Percentiles rank a stretch among this genome's conserved stretches.
Conservation (phyloP, 176 grass and related monocot genomes). For the Phoenix dactylifera region DNA sequence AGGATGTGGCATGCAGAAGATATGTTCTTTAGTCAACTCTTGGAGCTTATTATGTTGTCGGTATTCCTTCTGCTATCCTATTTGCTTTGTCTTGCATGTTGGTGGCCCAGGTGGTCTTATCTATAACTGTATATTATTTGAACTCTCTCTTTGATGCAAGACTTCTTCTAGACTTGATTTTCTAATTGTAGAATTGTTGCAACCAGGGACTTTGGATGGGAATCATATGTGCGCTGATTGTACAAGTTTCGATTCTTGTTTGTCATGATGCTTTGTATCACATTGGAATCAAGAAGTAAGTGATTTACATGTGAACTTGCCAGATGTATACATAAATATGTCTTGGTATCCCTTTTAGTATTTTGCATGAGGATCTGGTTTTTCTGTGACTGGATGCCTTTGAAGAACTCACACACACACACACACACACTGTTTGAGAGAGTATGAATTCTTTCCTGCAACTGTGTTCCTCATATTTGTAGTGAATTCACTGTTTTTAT, state of each 20-base stretch:
- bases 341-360: too few species aligned
- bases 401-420: too few species aligned
- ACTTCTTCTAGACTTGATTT: neutral
- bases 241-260: constrained; percentile 59
- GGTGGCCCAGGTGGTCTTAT: constrained; percentile 53
- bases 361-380: too few species aligned
- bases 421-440: too few species aligned
- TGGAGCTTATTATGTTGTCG: constrained; percentile 65
- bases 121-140: neutral
- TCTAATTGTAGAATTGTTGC: neutral
- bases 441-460: too few species aligned
- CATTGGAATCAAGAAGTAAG: constrained; percentile 66
- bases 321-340: too few species aligned
- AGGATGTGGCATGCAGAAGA: constrained; percentile 86
- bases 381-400: too few species aligned
- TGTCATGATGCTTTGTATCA: constrained; percentile 45
- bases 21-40: constrained; percentile 82
- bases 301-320: neutral
- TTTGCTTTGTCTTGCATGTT: constrained; percentile 67
- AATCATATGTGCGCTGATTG: constrained; percentile 70
- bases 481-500: too few species aligned
- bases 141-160: constrained; percentile 5
- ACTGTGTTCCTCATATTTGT: too few species aligned
- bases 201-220: constrained; percentile 83
- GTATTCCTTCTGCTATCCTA: constrained; percentile 62